These are phyloP conservation scores for Tetrahymena thermophila DNA, from an alignment of 73 alveolate species.

Conservation along the genomic window DNA sequence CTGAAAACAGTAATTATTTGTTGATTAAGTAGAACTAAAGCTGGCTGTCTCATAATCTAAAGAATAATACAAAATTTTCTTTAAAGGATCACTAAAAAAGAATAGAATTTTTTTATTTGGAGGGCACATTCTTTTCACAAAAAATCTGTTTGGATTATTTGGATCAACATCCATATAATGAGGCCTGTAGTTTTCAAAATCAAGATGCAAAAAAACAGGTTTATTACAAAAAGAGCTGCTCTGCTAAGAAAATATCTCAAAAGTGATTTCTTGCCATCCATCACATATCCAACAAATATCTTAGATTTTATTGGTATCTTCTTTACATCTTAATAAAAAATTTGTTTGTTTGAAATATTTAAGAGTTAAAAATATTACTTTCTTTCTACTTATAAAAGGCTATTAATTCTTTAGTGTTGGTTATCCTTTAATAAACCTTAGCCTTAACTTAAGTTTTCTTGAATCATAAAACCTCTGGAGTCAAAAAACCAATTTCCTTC, in stretches of 20 bases:
- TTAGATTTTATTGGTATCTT: neutral
- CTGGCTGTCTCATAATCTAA: neutral
- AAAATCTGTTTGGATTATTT: neutral
- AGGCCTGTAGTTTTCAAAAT: slow-evolving; percentile 21
- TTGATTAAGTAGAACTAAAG: neutral
- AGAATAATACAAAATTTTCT: neutral
- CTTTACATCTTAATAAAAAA: neutral
- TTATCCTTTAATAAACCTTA: neutral
- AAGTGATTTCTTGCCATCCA: slow-evolving; percentile 27
- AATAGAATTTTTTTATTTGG: slow-evolving; percentile 20
- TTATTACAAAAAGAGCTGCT: neutral
- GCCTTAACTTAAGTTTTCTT: neutral
- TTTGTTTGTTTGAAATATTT: too few species aligned
- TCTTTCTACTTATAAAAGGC: neutral
- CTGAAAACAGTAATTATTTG: neutral
- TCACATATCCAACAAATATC: slow-evolving; percentile 44
- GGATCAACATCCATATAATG: slow-evolving; percentile 2
- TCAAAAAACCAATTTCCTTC: neutral
- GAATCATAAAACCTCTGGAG: slow-evolving; percentile 22
- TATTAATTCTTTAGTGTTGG: too few species aligned
- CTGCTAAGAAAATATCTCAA: slow-evolving; percentile 7
- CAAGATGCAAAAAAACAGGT: slow-evolving; percentile 25
- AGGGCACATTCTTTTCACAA: slow-evolving; percentile 31
- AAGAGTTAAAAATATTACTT: too few species aligned
- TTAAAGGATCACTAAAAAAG: slow-evolving; percentile 17